Base-by-base conservation (phyloP, 2,329 filamentous ascomycete species). In the Calonectria fujianensis region DNA sequence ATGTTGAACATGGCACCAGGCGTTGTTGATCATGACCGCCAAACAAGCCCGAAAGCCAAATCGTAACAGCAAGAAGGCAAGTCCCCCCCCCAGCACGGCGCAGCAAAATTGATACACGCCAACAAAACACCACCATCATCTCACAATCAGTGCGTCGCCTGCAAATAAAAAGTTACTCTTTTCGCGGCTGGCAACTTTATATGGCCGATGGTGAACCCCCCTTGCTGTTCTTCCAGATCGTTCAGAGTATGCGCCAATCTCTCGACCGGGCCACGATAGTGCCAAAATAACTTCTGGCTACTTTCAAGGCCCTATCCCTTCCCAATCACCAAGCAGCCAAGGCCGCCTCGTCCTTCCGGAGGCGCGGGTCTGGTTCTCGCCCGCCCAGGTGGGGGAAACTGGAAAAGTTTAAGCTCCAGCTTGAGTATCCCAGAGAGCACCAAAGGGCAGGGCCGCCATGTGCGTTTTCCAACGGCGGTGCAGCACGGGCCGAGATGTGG, bases 391-490 rank as follows among this genome's bases (percentile, higher is more conserved):
- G 32, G 54, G 32, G 3, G 32, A 24, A 59, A 24, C 20, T 48
- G 10, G 45, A 24, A 59, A 59, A 59, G 16, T 20, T 37, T 39
- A 39, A 59, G 54, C 54, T 59, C 54, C 32, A 59, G 31, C 54
- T 29, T 52, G 6, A 11, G 35, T 61, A 63, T 32, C 31, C 35
- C n/a, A 31, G 27, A 41, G 45, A 1, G 39, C 37, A 37, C 27
- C 29, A 24, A 31, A 48, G 51, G 54, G 54, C 75, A 73, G 59
- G 66, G 63, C 73, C 35, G 72, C 76, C 76, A 77, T 77, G 74
- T 77, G 74, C 70, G 45, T 69, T 71, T 74, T 45, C n/a, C 69
- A 73, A 78, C 79, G 79, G 77, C 79, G 73, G 69, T 80, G 79
- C 79, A 80, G 76, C 77, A 48, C 45, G 76, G 77, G 63, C 73